Base-by-base conservation (phyloP, 2,329 filamentous ascomycete genomes). In the Diaporthe humulicola region DNA sequence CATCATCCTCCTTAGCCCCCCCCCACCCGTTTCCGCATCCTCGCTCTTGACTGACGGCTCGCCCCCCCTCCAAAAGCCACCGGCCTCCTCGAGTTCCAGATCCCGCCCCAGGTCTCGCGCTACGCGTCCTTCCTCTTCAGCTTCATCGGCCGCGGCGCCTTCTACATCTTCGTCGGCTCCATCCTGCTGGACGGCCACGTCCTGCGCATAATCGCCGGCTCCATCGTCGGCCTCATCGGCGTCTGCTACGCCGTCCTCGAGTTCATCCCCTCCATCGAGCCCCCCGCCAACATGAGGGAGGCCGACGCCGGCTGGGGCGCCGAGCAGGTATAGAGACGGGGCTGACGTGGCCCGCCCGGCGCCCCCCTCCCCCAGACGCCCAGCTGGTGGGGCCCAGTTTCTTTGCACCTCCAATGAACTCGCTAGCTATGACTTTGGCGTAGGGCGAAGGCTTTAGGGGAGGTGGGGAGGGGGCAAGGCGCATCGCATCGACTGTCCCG, bases 61-160 rank as follows among this genome's bases (percentile, higher is more conserved):
- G 10, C 25, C 25, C 36, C n/a, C 17, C 28, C n/a, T 17, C 12
- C 12, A 28, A 61, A 40, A 74, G 73, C 57, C 57, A 76, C 75
- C 56, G 75, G 74, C 54, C 75, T 76, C 60, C 19, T 70, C 45
- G 97, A 99, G 86, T 98, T 98, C 87, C 94, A 98, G 85, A 96
- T 98, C 80, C 96, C 97, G 69, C 95, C 96, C 75, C 96, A 98
- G 84, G 90, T 98, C 72, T 93, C 95, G 74, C 93, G 95, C 86
- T 98, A 98, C 88, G 96, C 95, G 72, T 98, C 95, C 15, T 99
- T 99, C 89, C 93, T 98, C 85, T 98, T 98, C 89, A 98, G 95
- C 74, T 98, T 99, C 89, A 87, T 98, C 79, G 97, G 97, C 76
- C 95, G 97, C 82, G 97, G 97, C 85, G 89, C 95, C 83, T 98